phyloP scores from a whole-genome alignment of 2,329 filamentous ascomycete species.

The Bipolaris gigantea region DNA sequence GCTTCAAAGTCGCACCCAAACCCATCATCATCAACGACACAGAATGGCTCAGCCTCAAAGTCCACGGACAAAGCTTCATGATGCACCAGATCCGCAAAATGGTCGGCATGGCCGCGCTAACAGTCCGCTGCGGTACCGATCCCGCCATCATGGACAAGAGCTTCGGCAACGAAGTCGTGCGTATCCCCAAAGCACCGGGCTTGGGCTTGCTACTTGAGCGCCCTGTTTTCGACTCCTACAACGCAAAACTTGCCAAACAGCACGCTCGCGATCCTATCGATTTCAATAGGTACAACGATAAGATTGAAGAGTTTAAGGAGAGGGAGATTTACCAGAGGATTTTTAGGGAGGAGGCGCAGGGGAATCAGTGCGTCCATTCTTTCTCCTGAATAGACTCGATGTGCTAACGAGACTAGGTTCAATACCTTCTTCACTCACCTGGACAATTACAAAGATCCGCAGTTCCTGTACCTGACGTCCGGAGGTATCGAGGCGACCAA shows the following conservation, averaged over 20 bases:
- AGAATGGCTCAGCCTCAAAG: conserved; percentile 93
- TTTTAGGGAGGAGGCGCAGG: conserved; percentile 84
- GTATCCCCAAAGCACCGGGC: conserved; percentile 91
- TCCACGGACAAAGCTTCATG: conserved; percentile 99
- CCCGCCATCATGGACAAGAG: conserved; percentile 71
- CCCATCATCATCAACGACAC: conserved; percentile 82
- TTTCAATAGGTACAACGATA: conserved; percentile 74
- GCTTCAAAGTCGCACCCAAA: conserved; percentile 71
- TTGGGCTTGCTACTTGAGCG: conserved; percentile 85
- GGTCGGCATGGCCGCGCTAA: conserved; percentile 87
- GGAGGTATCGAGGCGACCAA: conserved; percentile 51
- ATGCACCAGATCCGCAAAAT: conserved; percentile 99
- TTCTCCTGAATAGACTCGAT: not conserved
- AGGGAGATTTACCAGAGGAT: conserved; percentile 89
- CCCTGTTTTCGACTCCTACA: conserved; percentile 90
- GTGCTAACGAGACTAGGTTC: conserved; percentile 39
- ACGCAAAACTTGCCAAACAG: conserved; percentile 67
- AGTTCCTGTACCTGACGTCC: conserved; percentile 55
- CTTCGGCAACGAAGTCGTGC: conserved; percentile 71
- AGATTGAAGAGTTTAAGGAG: conserved; percentile 88
- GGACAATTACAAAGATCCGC: conserved; percentile 54
- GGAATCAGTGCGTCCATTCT: conserved; percentile 70
- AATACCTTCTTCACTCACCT: conserved; percentile 55
- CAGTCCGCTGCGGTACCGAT: conserved; percentile 81
- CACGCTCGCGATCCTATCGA: conserved; percentile 70